phyloP scores from a whole-genome alignment of 148 eudicot genomes.

The Rhododendron mucronatum region DNA sequence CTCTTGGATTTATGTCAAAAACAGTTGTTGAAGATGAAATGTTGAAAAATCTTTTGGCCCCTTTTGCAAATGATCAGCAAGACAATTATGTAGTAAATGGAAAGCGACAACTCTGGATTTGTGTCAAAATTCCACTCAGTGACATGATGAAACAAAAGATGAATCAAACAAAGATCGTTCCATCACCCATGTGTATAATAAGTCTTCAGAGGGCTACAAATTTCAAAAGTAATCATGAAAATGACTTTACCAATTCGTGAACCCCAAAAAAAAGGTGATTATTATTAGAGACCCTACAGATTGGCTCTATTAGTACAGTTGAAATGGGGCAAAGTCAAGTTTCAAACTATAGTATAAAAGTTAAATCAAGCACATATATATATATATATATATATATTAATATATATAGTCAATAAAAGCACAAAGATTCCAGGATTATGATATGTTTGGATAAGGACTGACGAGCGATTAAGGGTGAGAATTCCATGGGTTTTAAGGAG shows the following conservation, averaged over 20 bases:
- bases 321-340: not conserved
- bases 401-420: not conserved
- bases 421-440: not conserved
- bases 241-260: not conserved
- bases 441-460: not conserved
- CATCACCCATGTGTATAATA: not conserved
- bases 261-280: not conserved
- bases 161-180: not conserved
- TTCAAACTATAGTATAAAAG: not conserved
- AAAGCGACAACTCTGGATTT: not conserved
- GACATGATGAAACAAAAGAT: not conserved
- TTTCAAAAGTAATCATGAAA: not conserved
- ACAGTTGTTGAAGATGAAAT: not conserved
- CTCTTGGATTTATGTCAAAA: too few species aligned
- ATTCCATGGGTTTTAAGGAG: not conserved
- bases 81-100: not conserved
- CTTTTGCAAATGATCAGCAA: not conserved
- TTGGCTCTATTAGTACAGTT: not conserved
- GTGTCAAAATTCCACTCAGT: not conserved
- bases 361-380: not conserved
- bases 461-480: not conserved
- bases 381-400: too few species aligned
- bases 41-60: not conserved
- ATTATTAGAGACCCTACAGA: not conserved
- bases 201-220: not conserved